phyloP scores from a whole-genome alignment of 805 yeast genomes.

The Barnettozyma salicaria region DNA sequence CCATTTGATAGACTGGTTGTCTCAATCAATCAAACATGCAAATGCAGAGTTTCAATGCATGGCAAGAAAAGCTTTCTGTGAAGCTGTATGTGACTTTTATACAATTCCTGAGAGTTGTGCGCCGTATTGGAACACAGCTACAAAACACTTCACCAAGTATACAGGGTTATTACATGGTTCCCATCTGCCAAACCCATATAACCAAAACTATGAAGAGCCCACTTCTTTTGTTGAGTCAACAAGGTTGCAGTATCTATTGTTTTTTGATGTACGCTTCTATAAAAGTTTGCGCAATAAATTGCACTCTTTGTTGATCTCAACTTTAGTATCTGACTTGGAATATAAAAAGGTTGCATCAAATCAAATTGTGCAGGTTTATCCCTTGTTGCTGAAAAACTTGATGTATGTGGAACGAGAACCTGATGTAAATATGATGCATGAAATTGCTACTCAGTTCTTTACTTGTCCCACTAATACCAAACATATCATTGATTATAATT shows the following conservation, averaged over 20 bases:
- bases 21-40: slow-evolving; percentile 34
- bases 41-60: slow-evolving; percentile 32
- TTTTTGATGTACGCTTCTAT: slow-evolving; percentile 54
- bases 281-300: slow-evolving; percentile 44
- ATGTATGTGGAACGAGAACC: slow-evolving; percentile 82
- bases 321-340: slow-evolving; percentile 44
- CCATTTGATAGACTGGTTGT: slow-evolving; percentile 47
- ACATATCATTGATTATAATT: slow-evolving; percentile 30
- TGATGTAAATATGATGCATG: slow-evolving; percentile 66
- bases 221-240: background rate
- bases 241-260: slow-evolving; percentile 46
- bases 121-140: slow-evolving; percentile 22
- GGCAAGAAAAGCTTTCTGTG: slow-evolving; percentile 39
- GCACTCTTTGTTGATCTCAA: slow-evolving; percentile 46
- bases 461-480: slow-evolving; percentile 82
- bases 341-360: slow-evolving; percentile 44
- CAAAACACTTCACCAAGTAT: slow-evolving; percentile 3
- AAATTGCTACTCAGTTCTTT: slow-evolving; percentile 77
- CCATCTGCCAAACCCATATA: slow-evolving; percentile 11
- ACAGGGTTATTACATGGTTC: slow-evolving; percentile 18
- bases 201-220: no score
- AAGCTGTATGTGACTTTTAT: slow-evolving; percentile 33
- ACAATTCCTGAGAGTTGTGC: slow-evolving; percentile 11
- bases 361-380: slow-evolving; percentile 52
- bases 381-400: slow-evolving; percentile 40